These are phyloP conservation scores for Aspergillus arachidicola DNA, from an alignment of 2,329 filamentous ascomycete species.

Conservation along the genomic window DNA sequence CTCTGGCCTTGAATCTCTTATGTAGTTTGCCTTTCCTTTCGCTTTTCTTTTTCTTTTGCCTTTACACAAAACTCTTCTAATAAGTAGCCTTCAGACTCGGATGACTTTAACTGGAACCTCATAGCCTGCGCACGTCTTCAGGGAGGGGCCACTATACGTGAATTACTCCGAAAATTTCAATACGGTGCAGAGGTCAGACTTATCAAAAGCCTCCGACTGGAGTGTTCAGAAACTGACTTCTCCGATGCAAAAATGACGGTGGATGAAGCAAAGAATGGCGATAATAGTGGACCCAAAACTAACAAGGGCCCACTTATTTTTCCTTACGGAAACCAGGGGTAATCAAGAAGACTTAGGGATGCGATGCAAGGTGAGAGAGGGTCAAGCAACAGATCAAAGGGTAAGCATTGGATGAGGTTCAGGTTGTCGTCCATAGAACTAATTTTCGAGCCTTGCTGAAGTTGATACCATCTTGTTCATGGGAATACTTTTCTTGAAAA, in stretches of 20 bases:
- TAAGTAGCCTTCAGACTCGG: not conserved
- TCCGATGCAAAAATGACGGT: not conserved
- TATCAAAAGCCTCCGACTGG: not conserved
- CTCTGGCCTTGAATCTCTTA: not conserved
- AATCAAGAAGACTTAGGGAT: constrained; percentile 2
- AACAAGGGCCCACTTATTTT: not conserved
- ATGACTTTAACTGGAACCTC: not conserved
- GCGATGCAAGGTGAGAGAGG: not conserved
- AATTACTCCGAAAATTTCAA: not conserved
- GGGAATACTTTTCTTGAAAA: not conserved
- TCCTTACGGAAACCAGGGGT: not conserved
- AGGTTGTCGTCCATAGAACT: not conserved
- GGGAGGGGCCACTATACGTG: not conserved
- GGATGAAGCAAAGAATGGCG: not conserved
- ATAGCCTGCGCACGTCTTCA: not conserved
- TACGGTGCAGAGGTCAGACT: not conserved
- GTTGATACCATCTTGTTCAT: not conserved
- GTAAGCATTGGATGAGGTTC: not conserved
- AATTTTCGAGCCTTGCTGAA: not conserved
- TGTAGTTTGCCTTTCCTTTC: not conserved
- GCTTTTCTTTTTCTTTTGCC: not conserved
- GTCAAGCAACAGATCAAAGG: not conserved
- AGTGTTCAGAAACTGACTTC: not conserved
- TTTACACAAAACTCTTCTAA: not conserved
- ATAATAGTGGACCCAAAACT: not conserved